Conservation (phyloP, 352 stramenopile species). For the Phytopythium litorale region DNA sequence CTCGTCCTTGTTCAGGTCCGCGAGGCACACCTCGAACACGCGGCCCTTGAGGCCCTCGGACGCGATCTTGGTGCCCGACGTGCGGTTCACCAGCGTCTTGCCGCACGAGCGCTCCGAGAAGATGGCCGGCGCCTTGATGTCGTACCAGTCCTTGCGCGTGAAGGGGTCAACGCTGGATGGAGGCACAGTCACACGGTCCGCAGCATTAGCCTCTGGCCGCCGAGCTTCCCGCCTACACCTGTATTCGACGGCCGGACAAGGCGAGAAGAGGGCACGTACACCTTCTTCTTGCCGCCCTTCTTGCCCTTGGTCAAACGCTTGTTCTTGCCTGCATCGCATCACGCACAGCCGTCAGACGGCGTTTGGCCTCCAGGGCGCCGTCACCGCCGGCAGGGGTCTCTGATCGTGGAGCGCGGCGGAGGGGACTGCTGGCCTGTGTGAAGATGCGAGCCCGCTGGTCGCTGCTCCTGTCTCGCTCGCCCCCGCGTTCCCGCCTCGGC, state of each 20-base stretch:
- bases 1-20: constrained; percentile 99
- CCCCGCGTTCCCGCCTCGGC: background rate
- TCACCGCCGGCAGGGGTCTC: background rate
- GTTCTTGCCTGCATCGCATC: constrained; percentile 73
- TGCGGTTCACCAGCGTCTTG: constrained; percentile 99
- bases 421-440: background rate
- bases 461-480: background rate
- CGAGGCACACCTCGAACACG: constrained; percentile 98
- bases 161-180: constrained; percentile 94
- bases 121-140: constrained; percentile 98
- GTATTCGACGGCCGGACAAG: too few relatives aligned
- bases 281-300: constrained; percentile 92
- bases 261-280: constrained; percentile 41
- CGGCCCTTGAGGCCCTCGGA: constrained; percentile 98
- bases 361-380: background rate
- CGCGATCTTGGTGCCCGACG: constrained; percentile 95
- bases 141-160: constrained; percentile 97
- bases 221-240: background rate
- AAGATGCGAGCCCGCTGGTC: background rate
- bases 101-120: constrained; percentile 97
- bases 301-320: constrained; percentile 91
- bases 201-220: constrained; percentile 6
- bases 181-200: constrained; percentile 3
- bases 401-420: background rate
- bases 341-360: background rate